Base-by-base conservation (phyloP, 805 yeast species). In the Schizosaccharomyces japonicus region DNA sequence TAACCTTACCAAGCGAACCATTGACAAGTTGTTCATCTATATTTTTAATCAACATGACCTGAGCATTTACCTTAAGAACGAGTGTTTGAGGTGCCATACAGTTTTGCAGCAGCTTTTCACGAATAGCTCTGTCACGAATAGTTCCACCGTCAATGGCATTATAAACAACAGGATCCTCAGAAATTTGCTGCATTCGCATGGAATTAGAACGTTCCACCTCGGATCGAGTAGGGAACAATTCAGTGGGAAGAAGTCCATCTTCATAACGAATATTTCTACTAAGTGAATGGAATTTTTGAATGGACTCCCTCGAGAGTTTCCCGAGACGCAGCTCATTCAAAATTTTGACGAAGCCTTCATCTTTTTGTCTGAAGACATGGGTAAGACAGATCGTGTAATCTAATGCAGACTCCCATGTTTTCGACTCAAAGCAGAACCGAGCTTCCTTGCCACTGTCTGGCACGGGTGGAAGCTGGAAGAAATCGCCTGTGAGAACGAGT, bases 391-490 rank as follows among this genome's bases (percentile, higher is more conserved):
- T 71, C 0, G 90, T 83, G 50, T 72, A 69, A 7, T 70, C 62
- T 40, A 90, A 68, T 5, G 74, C 71, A 27, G 60, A 61, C 15
- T 61, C 61, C 98, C 98, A 90, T 25, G 74, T 62, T 2, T 64
- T 58, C 7, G 83, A 69, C 55, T 84, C 80, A 56, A 90, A 90
- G 50, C 94, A 78, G 57, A 78, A 90, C 23, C 61, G 58, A 0
- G 67, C 58, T 3, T 61, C 55, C 29, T 58, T 58, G 0, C 60
- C 60, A 19, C 58, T 61, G 39, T 63, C 66, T 21, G 66, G 66
- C 5, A 90, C 92, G 0, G 98, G 98, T 1, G 98, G 98, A 40
- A 90, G 66, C 63, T 90, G 98, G 61, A 79, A 85, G 58, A 87
- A 85, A 62, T 90, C 98, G n/a, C 98, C 98, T 3, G 93, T 79